Evolutionary conservation across 2,329 filamentous ascomycete genomes (phyloP).

Genomic region (Bipolaris cookei): DNA sequence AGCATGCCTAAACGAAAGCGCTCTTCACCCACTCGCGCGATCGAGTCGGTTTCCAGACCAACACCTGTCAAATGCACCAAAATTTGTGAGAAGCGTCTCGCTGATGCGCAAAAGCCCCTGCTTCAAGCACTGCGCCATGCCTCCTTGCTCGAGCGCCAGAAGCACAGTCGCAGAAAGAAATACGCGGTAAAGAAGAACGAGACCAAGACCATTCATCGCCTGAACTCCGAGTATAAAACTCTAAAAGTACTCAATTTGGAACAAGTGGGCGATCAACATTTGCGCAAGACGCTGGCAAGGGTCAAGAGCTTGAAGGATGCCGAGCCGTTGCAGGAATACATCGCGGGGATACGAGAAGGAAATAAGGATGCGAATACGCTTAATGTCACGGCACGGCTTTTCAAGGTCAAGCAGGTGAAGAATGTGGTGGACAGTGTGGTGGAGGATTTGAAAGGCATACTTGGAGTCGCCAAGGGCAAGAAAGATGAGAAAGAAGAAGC

Average conservation of each 20-base stretch:
- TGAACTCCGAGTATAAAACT: constrained; percentile 67
- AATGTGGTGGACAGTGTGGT: constrained; percentile 58
- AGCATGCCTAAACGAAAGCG: constrained; percentile 48
- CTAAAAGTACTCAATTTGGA: constrained; percentile 64
- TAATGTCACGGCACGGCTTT: constrained; percentile 66
- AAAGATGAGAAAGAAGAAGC: constrained; percentile 21
- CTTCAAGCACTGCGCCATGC: constrained; percentile 70
- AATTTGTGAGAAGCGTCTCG: constrained; percentile 53
- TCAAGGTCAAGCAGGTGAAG: constrained; percentile 65
- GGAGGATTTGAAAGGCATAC: constrained; percentile 50
- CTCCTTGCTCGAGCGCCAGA: constrained; percentile 80
- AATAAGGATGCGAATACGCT: constrained; percentile 55
- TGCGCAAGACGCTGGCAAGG: constrained; percentile 63
- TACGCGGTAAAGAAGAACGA: constrained; percentile 57
- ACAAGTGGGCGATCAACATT: constrained; percentile 58
- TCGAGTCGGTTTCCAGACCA: constrained; percentile 4
- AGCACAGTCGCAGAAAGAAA: constrained; percentile 68
- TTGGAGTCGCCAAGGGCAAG: constrained; percentile 30
- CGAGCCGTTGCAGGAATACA: constrained; percentile 53
- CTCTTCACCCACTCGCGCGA: constrained; percentile 22
- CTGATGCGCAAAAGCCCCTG: constrained; percentile 64
- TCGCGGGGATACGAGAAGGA: constrained; percentile 47
- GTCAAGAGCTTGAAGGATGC: constrained; percentile 63
- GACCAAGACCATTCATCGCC: constrained; percentile 58
- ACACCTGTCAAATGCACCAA: constrained; percentile 28